A percentile compares a stretch with the other conserved stretches of the same genome.
Conservation (phyloP, 495 filamentous ascomycete species). For the Bacidia rubella region DNA sequence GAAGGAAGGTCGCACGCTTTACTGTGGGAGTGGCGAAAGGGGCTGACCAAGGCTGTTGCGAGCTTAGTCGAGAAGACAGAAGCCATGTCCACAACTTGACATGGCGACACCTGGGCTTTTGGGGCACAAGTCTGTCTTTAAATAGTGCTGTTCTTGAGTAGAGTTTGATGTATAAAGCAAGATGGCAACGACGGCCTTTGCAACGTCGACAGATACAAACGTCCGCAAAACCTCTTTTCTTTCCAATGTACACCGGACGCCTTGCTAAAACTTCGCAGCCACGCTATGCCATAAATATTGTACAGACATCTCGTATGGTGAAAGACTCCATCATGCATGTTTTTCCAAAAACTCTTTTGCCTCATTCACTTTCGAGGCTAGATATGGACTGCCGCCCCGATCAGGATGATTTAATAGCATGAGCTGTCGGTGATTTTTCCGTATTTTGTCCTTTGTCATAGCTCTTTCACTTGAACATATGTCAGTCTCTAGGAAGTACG, state of each 20-base stretch:
- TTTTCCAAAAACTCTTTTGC: constrained; percentile 96
- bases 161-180: no score
- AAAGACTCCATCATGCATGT: constrained; percentile 23
- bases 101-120: no score
- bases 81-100: neutral
- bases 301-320: no score
- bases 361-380: constrained; percentile 96
- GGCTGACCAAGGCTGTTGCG: constrained; percentile 46
- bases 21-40: constrained; percentile 45
- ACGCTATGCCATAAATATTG: no score
- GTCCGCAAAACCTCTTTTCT: no score
- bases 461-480: constrained; percentile 55
- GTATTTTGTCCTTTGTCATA: constrained; percentile 78
- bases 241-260: no score
- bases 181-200: no score
- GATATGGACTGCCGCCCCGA: constrained; percentile 87
- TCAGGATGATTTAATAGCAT: constrained; percentile 99
- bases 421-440: constrained; percentile 89
- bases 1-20: constrained; percentile 60
- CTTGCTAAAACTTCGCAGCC: no score
- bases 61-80: constrained; percentile 30
- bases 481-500: no score
- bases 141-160: no score
- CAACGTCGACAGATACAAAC: no score
- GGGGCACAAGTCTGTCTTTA: no score